Evolutionary conservation across 129 eudicot genomes (phyloP).

Genomic region (Heracleum sosnowskyi): DNA sequence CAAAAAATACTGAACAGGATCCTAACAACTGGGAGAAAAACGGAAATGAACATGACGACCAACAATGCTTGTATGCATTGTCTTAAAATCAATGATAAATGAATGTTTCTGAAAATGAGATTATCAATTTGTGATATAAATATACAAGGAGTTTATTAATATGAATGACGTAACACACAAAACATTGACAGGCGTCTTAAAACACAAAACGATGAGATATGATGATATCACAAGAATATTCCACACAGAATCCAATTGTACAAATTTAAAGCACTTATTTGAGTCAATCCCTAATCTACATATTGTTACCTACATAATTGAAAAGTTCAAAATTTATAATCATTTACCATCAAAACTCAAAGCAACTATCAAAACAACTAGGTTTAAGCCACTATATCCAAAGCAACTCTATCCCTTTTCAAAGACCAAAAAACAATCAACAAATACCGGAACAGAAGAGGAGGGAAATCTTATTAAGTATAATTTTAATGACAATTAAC

Average conservation of each 20-base stretch:
- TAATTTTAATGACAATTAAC: background rate
- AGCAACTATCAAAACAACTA: background rate
- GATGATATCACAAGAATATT: background rate
- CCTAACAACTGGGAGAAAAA: background rate
- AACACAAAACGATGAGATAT: background rate
- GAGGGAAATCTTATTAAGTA: background rate
- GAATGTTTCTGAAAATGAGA: background rate
- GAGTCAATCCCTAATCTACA: background rate
- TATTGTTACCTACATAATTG: background rate
- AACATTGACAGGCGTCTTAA: background rate
- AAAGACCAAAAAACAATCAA: background rate
- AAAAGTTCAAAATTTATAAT: background rate
- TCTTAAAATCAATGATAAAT: background rate
- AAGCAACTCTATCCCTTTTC: background rate
- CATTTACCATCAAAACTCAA: background rate
- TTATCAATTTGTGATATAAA: background rate
- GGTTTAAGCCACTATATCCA: background rate
- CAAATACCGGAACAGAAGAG: background rate
- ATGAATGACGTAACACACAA: background rate
- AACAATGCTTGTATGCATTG: background rate
- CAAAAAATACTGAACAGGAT: background rate
- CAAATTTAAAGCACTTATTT: background rate
- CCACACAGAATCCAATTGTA: background rate
- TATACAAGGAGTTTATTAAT: background rate
- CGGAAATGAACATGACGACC: background rate